Base-by-base conservation (phyloP, 2,329 filamentous ascomycete genomes). In the Chrysoporthe puriensis region DNA sequence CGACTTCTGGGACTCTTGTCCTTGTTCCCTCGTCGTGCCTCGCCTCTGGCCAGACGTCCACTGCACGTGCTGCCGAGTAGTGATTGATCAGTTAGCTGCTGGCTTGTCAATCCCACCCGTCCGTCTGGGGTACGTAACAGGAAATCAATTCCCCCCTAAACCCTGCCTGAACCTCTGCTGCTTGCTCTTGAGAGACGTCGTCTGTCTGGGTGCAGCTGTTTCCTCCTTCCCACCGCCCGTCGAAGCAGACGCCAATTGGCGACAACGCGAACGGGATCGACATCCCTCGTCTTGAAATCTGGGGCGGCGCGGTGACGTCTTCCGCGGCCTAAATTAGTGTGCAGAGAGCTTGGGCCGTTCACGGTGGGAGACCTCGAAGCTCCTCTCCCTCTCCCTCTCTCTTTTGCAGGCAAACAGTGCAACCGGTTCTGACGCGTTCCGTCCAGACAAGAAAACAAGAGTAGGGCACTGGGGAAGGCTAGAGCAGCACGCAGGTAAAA, bases 251-350 rank as follows among this genome's bases (percentile, higher is more conserved):
- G 26, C 32, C 50, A 54, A 7, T 32, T 54, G 50, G 50, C 8
- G 50, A 54, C 32, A 52, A 13, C 2, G 8, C n/a, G 11, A 60
- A 26, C 2, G 9, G 36, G 58, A 26, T 46, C 26, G 40, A 44
- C 18, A 48, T 4, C 56, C 34, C n/a, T n/a, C 16, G 56, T 58
- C 34, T 42, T 42, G 36, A 34, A 21, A 13, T 14, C 34, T 42
- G n/a, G n/a, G 36, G 36, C 34, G 36, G 52, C 36, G 26, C 60
- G 60, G 60, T 63, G 62, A 63, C 62, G 62, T 63, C 62, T 63
- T 57, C 3, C 14, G n/a, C 43, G 44, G 44, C n/a, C 46, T 52
- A 42, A 32, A 42, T 32, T 42, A 63, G 61, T 18, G 50, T 32
- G 18, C 16, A 42, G 36, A 56, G 61, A 63, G 61, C 61, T 63